These are phyloP conservation scores for Jamesozyma gamospora DNA, from an alignment of 805 yeast species.

Conservation along the genomic window DNA sequence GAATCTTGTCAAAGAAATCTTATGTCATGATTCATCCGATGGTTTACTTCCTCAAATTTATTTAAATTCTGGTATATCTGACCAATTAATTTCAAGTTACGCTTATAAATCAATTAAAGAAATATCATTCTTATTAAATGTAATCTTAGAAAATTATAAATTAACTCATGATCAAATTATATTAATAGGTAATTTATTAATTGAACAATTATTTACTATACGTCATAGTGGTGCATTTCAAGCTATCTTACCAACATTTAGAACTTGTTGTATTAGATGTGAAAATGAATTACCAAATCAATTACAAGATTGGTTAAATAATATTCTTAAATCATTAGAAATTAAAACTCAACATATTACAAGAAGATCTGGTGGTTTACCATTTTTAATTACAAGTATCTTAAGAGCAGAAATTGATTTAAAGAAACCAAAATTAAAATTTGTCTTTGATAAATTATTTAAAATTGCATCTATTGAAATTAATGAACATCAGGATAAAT, in stretches of 20 bases:
- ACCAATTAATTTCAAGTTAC: slow-evolving; percentile 48
- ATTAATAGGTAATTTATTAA: slow-evolving; percentile 42
- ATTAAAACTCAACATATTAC: slow-evolving; percentile 62
- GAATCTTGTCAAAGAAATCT: slow-evolving; percentile 32
- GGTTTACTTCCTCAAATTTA: slow-evolving; percentile 46
- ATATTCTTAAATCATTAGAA: slow-evolving; percentile 44
- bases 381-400: slow-evolving; percentile 66
- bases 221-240: slow-evolving; percentile 91
- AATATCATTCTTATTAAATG: slow-evolving; percentile 45
- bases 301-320: slow-evolving; percentile 50
- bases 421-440: slow-evolving; percentile 33
- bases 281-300: slow-evolving; percentile 27
- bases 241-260: slow-evolving; percentile 74
- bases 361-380: slow-evolving; percentile 88
- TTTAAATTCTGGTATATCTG: slow-evolving; percentile 30
- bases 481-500: slow-evolving; percentile 38
- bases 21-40: slow-evolving; percentile 64
- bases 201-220: slow-evolving; percentile 59
- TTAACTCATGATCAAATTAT: slow-evolving; percentile 17
- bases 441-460: slow-evolving; percentile 44
- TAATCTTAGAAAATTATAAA: slow-evolving; percentile 31
- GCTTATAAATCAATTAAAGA: slow-evolving; percentile 83
- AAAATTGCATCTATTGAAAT: slow-evolving; percentile 46
- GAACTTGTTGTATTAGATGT: slow-evolving; percentile 55
- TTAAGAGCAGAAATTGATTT: slow-evolving; percentile 40